Conservation (phyloP, 2,329 filamentous ascomycete genomes). For the Diaporthe ampelina region DNA sequence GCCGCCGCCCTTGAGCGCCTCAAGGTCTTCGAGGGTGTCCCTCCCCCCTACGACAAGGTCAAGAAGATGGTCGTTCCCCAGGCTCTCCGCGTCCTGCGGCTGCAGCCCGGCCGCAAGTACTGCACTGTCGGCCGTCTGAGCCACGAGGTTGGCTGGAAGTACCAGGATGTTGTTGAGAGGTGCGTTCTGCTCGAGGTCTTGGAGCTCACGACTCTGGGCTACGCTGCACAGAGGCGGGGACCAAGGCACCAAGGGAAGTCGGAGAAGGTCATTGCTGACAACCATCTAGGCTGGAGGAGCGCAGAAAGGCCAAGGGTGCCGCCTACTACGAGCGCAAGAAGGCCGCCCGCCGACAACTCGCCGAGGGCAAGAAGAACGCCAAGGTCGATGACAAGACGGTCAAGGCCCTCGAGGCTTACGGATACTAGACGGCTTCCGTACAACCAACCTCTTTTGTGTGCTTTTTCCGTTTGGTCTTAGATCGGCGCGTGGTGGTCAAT, state of each 20-base stretch:
- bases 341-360: constrained; percentile 89
- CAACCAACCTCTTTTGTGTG: constrained; percentile 41
- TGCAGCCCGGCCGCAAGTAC: constrained; percentile 99
- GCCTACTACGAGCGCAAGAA: constrained; percentile 99
- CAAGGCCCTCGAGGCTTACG: constrained; percentile 88
- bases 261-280: constrained; percentile 35
- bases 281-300: constrained; percentile 90
- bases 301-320: constrained; percentile 98
- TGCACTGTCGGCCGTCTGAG: constrained; percentile 98
- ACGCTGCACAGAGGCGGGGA: background rate
- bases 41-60: constrained; percentile 99
- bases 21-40: constrained; percentile 99
- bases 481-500: constrained; percentile 43
- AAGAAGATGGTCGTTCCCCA: constrained; percentile 99
- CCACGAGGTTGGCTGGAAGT: constrained; percentile 99
- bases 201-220: background rate
- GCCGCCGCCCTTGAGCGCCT: constrained; percentile 97
- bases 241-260: constrained; percentile 41
- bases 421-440: constrained; percentile 76
- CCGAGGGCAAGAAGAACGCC: constrained; percentile 93
- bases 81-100: constrained; percentile 93
- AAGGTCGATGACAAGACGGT: constrained; percentile 88
- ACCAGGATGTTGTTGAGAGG: constrained; percentile 99
- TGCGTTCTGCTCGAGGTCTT: constrained; percentile 66
- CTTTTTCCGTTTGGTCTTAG: constrained; percentile 44